These are phyloP conservation scores for Spergularia marina DNA, from an alignment of 148 eudicot genomes.

Conservation along the genomic window DNA sequence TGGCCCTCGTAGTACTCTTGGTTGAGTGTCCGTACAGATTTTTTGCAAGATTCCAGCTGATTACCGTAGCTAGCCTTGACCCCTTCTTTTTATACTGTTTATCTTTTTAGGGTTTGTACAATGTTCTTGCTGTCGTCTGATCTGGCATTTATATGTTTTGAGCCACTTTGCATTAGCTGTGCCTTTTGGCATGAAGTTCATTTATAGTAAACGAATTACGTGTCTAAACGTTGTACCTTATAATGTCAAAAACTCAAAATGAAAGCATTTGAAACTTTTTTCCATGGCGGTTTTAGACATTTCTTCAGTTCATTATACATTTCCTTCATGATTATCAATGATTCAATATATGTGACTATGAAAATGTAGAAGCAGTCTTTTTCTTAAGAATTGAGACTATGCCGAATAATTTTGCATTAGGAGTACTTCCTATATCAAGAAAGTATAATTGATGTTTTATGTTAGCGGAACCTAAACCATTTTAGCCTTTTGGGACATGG, in stretches of 20 bases:
- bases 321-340: neutral
- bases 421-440: too few relatives aligned
- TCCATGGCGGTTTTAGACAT: too few relatives aligned
- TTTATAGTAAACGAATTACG: neutral
- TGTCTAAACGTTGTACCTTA: too few relatives aligned
- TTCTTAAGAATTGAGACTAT: too few relatives aligned
- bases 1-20: neutral
- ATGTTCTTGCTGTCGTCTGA: neutral
- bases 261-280: too few relatives aligned
- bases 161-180: neutral
- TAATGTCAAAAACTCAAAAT: too few relatives aligned
- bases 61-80: neutral
- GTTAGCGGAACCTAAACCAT: too few relatives aligned
- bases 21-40: slow-evolving; percentile 21
- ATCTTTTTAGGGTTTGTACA: neutral
- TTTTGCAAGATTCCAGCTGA: slow-evolving; percentile 25
- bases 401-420: too few relatives aligned
- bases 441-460: too few relatives aligned
- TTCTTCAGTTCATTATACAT: neutral
- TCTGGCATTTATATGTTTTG: neutral
- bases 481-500: too few relatives aligned
- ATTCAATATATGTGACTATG: too few relatives aligned
- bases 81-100: neutral
- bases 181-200: neutral
- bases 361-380: too few relatives aligned